Conservation (phyloP, 371 early-diverging fungal genomes). For the Chytridium lagenaria region DNA sequence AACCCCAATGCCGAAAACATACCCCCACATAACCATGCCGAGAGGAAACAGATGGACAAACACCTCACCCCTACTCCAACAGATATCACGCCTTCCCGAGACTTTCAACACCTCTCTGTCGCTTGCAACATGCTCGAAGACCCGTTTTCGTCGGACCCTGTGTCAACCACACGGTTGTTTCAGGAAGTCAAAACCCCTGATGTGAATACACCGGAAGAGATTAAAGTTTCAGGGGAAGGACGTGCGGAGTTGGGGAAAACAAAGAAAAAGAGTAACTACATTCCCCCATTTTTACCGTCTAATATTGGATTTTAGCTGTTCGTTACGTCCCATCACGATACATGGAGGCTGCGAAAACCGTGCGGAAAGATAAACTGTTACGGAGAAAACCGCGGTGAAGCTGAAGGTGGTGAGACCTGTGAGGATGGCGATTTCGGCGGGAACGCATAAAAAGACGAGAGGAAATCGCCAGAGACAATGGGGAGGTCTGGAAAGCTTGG, state of each 20-base stretch:
- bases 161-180: neutral
- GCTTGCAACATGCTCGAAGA: neutral
- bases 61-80: too few relatives aligned
- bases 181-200: neutral
- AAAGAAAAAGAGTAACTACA: neutral
- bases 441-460: too few relatives aligned
- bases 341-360: conserved; percentile 15
- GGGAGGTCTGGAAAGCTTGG: too few relatives aligned
- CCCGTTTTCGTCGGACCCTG: neutral
- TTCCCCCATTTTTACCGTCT: neutral
- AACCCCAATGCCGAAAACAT: conserved; percentile 8
- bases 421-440: neutral
- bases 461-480: too few relatives aligned
- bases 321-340: conserved; percentile 2
- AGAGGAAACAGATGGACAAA: too few relatives aligned
- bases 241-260: neutral
- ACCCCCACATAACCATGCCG: neutral
- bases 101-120: neutral
- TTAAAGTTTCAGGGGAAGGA: neutral
- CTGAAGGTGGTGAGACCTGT: neutral
- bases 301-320: neutral
- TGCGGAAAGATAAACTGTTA: neutral
- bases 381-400: neutral
- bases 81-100: neutral
- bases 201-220: neutral